Evolutionary conservation across 192 early-diverging fungal species (phyloP), one percentile per base, ranked within the genome.

Genomic region (Podila clonocystis): DNA sequence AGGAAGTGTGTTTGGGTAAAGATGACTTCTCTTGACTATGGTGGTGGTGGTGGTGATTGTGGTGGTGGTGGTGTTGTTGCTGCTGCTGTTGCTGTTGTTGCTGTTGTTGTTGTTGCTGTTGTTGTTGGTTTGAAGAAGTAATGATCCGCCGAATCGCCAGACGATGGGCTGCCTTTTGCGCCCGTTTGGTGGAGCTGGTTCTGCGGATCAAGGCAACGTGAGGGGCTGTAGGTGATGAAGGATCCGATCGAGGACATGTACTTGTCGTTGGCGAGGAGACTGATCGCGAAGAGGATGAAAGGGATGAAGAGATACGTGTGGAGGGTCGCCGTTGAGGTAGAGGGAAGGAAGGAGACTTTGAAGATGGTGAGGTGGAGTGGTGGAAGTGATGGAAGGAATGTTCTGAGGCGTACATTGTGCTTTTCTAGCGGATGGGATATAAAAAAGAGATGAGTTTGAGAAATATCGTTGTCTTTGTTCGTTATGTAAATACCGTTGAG

Each of bases 61-160:
- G 49, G 3, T 57, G 15, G n/a, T 60, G 64, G 3, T 62, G 60
- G 15, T 63, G 73, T n/a, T 63, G 59, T 26, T 62, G n/a, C n/a
- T n/a, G 74, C 17, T 77, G 64, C n/a, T n/a, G n/a, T 22, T 66
- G 49, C 28, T 61, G 52, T 33, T 62, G 49, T 9, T 57, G 15
- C 28, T 60, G 64, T 11, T 62, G 60, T 24, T 63, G 73, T n/a
- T 63, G 59, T 26, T 62, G 59, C 26, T 62, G 74, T 24, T 77
- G 64, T 20, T 55, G 68, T n/a, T 70, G 63, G 13, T 64, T 64
- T 1, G 69, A 71, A 3, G 24, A 50, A 30, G 60, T 63, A 65
- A 72, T 77, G 58, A 77, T 72, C 22, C 70, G 75, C 4, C 70
- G 69, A 24, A 68, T 58, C 9, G 75, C 41, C 26, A 29, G n/a